A percentile compares a stretch with the other conserved stretches of the same genome.
Evolutionary conservation across 108 stramenopile genomes (phyloP).

Genomic region (Fistulifera solaris): DNA sequence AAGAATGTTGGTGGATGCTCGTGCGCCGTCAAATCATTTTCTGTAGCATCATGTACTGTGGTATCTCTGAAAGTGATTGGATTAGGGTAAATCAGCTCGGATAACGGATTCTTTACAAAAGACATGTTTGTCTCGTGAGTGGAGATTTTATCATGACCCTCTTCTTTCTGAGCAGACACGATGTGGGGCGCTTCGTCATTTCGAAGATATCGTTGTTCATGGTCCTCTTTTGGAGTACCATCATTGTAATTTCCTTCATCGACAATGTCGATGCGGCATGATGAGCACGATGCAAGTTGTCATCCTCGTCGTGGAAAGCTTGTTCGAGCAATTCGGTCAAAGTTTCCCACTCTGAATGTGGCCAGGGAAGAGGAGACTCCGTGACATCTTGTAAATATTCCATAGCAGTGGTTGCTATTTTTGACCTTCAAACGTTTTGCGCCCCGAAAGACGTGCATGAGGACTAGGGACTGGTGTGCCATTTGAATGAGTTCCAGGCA

Average conservation of each 20-base stretch:
- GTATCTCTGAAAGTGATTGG: too few relatives aligned
- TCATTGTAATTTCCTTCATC: background rate
- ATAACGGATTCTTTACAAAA: too few relatives aligned
- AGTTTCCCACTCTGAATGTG: slow-evolving; percentile 1
- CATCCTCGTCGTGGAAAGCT: background rate
- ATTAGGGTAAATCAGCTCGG: too few relatives aligned
- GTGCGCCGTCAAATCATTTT: too few relatives aligned
- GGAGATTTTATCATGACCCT: too few relatives aligned
- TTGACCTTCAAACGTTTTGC: background rate
- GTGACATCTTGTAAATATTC: background rate
- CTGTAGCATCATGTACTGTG: too few relatives aligned
- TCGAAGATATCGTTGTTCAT: background rate
- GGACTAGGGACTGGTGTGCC: background rate
- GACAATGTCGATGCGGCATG: background rate
- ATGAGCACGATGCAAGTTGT: background rate
- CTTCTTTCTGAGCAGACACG: too few relatives aligned
- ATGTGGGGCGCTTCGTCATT: too few relatives aligned
- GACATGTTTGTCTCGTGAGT: too few relatives aligned
- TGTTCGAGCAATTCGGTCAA: background rate
- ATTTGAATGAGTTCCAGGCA: background rate
- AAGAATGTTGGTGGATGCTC: background rate
- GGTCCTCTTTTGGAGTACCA: background rate
- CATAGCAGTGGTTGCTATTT: background rate
- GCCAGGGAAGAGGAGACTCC: background rate
- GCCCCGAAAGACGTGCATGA: background rate